These are phyloP conservation scores for Begonia fuchsioides DNA, from an alignment of 306 rosid genomes.

Conservation along the genomic window DNA sequence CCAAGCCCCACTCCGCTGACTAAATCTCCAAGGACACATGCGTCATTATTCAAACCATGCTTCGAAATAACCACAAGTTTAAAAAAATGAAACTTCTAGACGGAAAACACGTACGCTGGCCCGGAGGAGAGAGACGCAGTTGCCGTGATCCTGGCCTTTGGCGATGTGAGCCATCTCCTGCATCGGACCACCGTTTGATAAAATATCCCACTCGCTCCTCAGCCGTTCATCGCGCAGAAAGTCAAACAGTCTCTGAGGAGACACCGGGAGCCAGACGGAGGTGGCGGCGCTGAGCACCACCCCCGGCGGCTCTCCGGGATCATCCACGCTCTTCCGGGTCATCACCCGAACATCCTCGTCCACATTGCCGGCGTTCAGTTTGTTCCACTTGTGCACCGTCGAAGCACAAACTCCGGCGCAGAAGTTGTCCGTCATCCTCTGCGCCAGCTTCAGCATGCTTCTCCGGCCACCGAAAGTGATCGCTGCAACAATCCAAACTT, in stretches of 20 bases:
- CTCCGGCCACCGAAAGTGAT: conserved; percentile 56
- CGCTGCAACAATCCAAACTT: conserved; percentile 3
- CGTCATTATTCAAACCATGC: conserved; percentile 6
- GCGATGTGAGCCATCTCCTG: conserved; percentile 96
- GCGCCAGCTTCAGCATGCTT: conserved; percentile 93
- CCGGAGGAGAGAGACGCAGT: conserved; percentile 78
- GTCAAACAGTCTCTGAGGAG: conserved; percentile 56
- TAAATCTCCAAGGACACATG: conserved; percentile 8
- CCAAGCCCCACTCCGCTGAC: conserved; percentile 10
- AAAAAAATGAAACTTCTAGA: background rate
- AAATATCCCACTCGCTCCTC: conserved; percentile 90
- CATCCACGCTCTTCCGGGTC: conserved; percentile 82
- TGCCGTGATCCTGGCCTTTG: conserved; percentile 78
- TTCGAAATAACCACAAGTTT: background rate
- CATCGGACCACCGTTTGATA: conserved; percentile 97
- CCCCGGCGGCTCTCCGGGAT: conserved; percentile 95
- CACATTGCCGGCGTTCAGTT: conserved; percentile 40
- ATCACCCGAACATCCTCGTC: conserved; percentile 76
- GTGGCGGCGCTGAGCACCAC: conserved; percentile 89
- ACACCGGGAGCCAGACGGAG: conserved; percentile 71
- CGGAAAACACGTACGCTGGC: conserved; percentile 37
- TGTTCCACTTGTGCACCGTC: conserved; percentile 86
- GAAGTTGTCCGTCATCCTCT: conserved; percentile 84
- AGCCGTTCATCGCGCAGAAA: conserved; percentile 77
- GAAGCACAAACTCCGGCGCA: conserved; percentile 85